Evolutionary conservation across 2,329 filamentous ascomycete species (phyloP).

Genomic region (Lachnellula cervina): DNA sequence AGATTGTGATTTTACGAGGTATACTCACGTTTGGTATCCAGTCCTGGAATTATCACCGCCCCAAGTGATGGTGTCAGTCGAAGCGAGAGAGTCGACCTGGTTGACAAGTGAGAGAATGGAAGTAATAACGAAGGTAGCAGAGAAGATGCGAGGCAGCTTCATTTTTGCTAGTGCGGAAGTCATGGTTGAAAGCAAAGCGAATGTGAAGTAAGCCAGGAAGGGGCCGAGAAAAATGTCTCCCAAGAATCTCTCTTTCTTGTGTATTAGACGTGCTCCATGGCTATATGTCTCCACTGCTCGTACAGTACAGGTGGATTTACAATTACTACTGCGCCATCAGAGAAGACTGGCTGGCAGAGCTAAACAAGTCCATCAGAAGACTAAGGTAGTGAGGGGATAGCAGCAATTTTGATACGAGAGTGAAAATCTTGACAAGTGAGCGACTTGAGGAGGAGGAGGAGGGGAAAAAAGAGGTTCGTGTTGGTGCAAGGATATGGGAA

Average conservation of each 20-base stretch:
- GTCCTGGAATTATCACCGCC: slow-evolving; percentile 51
- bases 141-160: slow-evolving; percentile 6
- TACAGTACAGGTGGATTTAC: too few species aligned
- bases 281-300: too few species aligned
- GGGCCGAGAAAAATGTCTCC: not conserved
- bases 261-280: too few species aligned
- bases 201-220: not conserved
- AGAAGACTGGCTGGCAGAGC: too few species aligned
- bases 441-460: too few species aligned
- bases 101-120: slow-evolving; percentile 17
- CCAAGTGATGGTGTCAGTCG: slow-evolving; percentile 47
- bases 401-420: too few species aligned
- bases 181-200: slow-evolving; percentile 3
- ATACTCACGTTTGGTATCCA: slow-evolving; percentile 49
- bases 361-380: too few species aligned
- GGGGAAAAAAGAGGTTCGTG: too few species aligned
- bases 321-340: too few species aligned
- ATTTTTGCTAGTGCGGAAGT: not conserved
- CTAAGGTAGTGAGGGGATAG: too few species aligned
- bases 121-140: slow-evolving; percentile 18
- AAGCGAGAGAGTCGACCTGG: slow-evolving; percentile 21
- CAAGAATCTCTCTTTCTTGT: too few species aligned
- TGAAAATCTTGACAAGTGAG: too few species aligned
- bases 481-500: not conserved
- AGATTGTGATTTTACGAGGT: not conserved